Base-by-base conservation (phyloP, 2,329 filamentous ascomycete genomes). In the Microsporum ferrugineum region DNA sequence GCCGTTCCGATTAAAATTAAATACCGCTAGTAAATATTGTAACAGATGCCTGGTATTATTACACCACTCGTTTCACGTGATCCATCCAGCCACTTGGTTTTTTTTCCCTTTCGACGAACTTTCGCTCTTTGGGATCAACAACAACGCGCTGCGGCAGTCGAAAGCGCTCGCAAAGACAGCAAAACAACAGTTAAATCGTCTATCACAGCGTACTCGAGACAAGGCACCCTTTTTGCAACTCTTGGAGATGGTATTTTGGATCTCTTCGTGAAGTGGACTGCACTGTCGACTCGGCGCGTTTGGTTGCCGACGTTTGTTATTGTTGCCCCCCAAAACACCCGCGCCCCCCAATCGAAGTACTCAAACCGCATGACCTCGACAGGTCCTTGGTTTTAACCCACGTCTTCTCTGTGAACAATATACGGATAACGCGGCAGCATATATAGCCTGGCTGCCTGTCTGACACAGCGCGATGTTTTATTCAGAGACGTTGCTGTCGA, bases 401-500 rank as follows among this genome's bases (percentile, higher is more conserved):
- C 39, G 3, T n/a, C 39, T n/a, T 5, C 45, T 17, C n/a, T n/a
- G 51, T 31, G 51, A 34, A 34, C 23, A 34, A 36, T 55, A 34
- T 31, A 17, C 33, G 5, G 31, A 6, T 10, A 55, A 36, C 17
- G n/a, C 31, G 38, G n/a, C 12, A 36, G 17, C 17, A 36, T 14
- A 36, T 6, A 31, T 27, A n/a, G 33, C 8, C 51, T 55, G 12
- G 31, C 14, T 14, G 14, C 12, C 14, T 51, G 45, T 23, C 45
- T 14, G 27, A 29, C n/a, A 5, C 27, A 34, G 51, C 51, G 23
- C 33, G n/a, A 99, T 99, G 94, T 99, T 99, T 78, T 97, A 96
- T 76, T 96, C 94, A 60, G 91, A 96, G 80, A 91, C 90, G 60
- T 84, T 99, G 63, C 84, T 99, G 69, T 91, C 91, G 74, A 96